Percentiles rank a stretch among this genome's conserved stretches.
phyloP scores from a whole-genome alignment of 768 basidiomycete genomes.

The Hemileccinum impolitum region DNA sequence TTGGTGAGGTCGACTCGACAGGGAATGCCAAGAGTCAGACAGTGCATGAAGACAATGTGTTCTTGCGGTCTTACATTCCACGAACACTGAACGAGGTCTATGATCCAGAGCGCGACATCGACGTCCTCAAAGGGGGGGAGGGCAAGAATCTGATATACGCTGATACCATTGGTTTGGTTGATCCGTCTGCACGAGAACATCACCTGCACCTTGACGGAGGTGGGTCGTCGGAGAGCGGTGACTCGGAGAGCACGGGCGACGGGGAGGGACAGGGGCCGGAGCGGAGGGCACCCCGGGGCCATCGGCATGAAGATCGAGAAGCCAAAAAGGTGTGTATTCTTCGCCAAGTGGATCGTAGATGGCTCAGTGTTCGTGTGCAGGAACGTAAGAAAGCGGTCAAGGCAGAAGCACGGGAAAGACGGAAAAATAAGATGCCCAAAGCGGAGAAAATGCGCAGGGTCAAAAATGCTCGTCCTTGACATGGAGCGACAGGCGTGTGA shows the following conservation, averaged over 20 bases:
- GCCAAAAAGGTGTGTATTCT: slow-evolving; percentile 68
- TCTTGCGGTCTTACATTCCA: slow-evolving; percentile 90
- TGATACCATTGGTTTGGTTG: slow-evolving; percentile 78
- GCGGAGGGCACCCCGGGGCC: slow-evolving; percentile 72
- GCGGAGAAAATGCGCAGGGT: slow-evolving; percentile 87
- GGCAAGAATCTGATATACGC: slow-evolving; percentile 80
- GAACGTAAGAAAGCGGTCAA: slow-evolving; percentile 91
- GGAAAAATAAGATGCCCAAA: slow-evolving; percentile 94
- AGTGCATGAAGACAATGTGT: slow-evolving; percentile 82
- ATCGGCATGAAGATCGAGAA: slow-evolving; percentile 89
- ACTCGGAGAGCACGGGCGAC: slow-evolving; percentile 27
- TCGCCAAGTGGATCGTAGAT: slow-evolving; percentile 5
- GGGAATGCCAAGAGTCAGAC: slow-evolving; percentile 17
- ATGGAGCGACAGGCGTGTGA: slow-evolving; percentile 14
- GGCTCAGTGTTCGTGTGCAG: slow-evolving; percentile 38
- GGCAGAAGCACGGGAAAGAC: slow-evolving; percentile 80
- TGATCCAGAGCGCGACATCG: slow-evolving; percentile 92
- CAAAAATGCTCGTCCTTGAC: slow-evolving; percentile 42
- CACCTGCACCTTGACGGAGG: slow-evolving; percentile 21
- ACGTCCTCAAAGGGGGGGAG: slow-evolving; percentile 65
- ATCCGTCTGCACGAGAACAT: slow-evolving; percentile 23
- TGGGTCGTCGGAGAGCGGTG: slow-evolving; percentile 22
- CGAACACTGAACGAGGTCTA: slow-evolving; percentile 88
- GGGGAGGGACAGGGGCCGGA: slow-evolving; percentile 33
- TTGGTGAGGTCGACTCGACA: slow-evolving; percentile 9